Conservation (phyloP, 1,139 yeast species). For the Hansenula sp. region DNA sequence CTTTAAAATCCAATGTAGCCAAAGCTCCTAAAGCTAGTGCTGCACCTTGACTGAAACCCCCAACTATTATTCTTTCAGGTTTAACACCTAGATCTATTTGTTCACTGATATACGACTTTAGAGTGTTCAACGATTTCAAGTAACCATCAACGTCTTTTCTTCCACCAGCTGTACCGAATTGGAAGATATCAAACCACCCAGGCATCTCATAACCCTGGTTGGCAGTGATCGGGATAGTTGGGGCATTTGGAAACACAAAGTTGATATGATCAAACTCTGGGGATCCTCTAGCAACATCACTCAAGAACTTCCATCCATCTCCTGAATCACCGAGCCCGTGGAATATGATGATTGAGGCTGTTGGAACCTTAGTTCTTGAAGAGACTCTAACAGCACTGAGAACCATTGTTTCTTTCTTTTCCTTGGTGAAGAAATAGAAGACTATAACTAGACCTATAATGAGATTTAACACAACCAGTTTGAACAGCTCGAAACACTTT, state of each 20-base stretch:
- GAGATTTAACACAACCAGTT: neutral
- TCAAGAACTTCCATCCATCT: slow-evolving; percentile 81
- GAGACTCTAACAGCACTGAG: slow-evolving; percentile 36
- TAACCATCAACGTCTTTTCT: slow-evolving; percentile 65
- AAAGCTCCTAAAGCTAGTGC: slow-evolving; percentile 66
- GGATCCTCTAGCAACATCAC: slow-evolving; percentile 42
- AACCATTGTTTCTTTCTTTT: slow-evolving; percentile 9
- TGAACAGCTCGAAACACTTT: neutral
- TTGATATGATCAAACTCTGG: slow-evolving; percentile 56
- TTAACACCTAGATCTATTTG: slow-evolving; percentile 64
- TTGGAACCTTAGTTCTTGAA: slow-evolving; percentile 34
- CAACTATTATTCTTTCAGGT: slow-evolving; percentile 70
- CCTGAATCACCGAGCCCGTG: slow-evolving; percentile 96
- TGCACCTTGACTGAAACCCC: slow-evolving; percentile 96
- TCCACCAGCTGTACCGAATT: slow-evolving; percentile 43
- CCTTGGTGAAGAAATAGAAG: neutral
- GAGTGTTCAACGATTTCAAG: slow-evolving; percentile 47
- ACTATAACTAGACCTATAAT: neutral
- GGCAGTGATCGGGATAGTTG: slow-evolving; percentile 60
- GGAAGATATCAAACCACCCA: slow-evolving; percentile 81
- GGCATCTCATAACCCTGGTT: slow-evolving; percentile 72
- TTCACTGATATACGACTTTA: slow-evolving; percentile 54
- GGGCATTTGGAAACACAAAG: slow-evolving; percentile 89
- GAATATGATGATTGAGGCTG: slow-evolving; percentile 71
- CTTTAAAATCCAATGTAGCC: slow-evolving; percentile 45